A percentile compares a stretch with the other conserved stretches of the same genome.
Evolutionary conservation across 768 basidiomycete genomes (phyloP).

Genomic region (Trametes maxima): DNA sequence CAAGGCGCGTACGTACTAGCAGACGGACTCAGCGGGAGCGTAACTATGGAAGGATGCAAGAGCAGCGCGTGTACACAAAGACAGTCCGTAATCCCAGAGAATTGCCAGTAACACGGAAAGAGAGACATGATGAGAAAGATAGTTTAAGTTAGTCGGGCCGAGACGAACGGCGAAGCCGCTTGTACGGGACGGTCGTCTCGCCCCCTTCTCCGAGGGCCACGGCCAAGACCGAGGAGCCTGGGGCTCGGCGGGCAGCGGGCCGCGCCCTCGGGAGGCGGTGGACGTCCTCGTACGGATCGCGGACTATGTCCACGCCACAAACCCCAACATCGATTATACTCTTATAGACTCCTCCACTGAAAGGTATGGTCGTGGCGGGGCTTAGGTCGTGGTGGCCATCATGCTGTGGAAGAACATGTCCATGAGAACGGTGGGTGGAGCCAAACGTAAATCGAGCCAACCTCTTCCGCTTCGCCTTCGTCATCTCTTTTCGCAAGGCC

Average conservation of each 20-base stretch:
- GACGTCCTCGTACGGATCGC: constrained; percentile 1
- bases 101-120: constrained; percentile 22
- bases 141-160: constrained; percentile 26
- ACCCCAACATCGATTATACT: constrained; percentile 26
- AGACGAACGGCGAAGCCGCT: constrained; percentile 1
- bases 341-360: constrained; percentile 23
- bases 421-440: not conserved
- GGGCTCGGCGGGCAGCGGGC: constrained; percentile 4
- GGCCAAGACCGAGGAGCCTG: not conserved
- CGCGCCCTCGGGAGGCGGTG: constrained; percentile 7
- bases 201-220: constrained; percentile 6
- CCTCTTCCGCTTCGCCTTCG: constrained; percentile 98
- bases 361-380: constrained; percentile 13
- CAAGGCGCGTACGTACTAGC: constrained; percentile 20
- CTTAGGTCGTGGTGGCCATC: constrained; percentile 35
- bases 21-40: constrained; percentile 17
- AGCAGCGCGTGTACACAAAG: constrained; percentile 28
- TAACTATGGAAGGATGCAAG: constrained; percentile 27
- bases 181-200: constrained; percentile 4
- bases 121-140: constrained; percentile 22
- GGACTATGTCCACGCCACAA: constrained; percentile 7
- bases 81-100: constrained; percentile 32
- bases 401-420: constrained; percentile 22
- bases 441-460: constrained; percentile 33
- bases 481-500: constrained; percentile 97